phyloP scores from a whole-genome alignment of 257 asterid genomes.

The Lavandula angustifolia region DNA sequence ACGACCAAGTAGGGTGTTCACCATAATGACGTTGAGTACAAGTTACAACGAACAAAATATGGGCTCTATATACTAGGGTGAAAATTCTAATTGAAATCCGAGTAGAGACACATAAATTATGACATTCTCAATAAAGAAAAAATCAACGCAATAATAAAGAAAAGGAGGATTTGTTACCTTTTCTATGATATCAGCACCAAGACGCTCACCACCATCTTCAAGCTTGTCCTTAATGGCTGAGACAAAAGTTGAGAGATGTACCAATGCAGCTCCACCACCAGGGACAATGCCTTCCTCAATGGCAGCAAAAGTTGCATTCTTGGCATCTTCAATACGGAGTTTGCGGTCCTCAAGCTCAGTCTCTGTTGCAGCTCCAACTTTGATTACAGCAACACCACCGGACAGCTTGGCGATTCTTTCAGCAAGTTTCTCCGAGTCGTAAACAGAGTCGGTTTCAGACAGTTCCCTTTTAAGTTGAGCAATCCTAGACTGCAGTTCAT shows the following conservation, averaged over 20 bases:
- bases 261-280: conserved; percentile 97
- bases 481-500: conserved; percentile 82
- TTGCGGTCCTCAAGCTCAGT: conserved; percentile 95
- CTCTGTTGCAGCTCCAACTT: conserved; percentile 99
- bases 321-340: conserved; percentile 95
- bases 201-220: conserved; percentile 78
- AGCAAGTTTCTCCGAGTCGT: conserved; percentile 83
- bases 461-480: conserved; percentile 87
- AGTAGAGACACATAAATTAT: too few relatives aligned
- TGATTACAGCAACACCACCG: conserved; percentile 95
- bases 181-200: conserved; percentile 94
- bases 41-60: too few relatives aligned
- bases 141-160: too few relatives aligned
- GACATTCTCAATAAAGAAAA: neutral
- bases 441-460: conserved; percentile 76
- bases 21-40: too few relatives aligned
- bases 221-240: conserved; percentile 84
- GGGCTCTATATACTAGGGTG: too few relatives aligned
- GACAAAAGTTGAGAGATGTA: conserved; percentile 72
- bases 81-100: too few relatives aligned
- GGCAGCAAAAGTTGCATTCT: conserved; percentile 97
- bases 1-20: too few relatives aligned
- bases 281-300: conserved; percentile 99
- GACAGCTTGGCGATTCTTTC: conserved; percentile 95
- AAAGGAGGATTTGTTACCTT: conserved; percentile 50